Conservation (phyloP, 2,329 filamentous ascomycete genomes). For the Parastagonospora avenae region DNA sequence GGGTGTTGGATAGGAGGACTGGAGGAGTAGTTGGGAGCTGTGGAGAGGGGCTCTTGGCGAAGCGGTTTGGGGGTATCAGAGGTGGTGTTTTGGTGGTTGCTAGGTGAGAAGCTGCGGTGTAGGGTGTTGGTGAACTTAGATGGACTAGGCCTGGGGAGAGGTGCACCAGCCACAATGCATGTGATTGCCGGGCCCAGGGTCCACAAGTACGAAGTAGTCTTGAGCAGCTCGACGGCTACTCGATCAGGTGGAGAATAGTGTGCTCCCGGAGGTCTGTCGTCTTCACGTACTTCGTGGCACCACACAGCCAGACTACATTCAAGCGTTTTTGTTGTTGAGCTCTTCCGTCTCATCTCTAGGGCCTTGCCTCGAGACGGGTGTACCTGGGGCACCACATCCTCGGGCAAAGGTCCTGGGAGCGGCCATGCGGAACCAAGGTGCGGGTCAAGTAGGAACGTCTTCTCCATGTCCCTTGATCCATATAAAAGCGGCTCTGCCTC, state of each 20-base stretch:
- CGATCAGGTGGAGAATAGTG: no score
- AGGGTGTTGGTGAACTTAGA: conserved; percentile 11
- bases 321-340: background rate
- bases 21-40: conserved; percentile 10
- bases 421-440: conserved; percentile 26
- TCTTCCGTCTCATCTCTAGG: background rate
- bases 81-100: conserved; percentile 9
- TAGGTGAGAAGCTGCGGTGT: conserved; percentile 22
- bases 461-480: conserved; percentile 15
- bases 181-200: conserved; percentile 17
- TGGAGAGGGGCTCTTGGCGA: conserved; percentile 3
- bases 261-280: no score
- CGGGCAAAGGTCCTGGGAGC: conserved; percentile 24
- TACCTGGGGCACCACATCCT: conserved; percentile 18
- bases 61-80: conserved; percentile 6
- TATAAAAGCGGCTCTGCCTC: conserved; percentile 33
- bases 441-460: conserved; percentile 33
- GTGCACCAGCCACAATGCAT: conserved; percentile 22
- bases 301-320: background rate
- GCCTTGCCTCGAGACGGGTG: background rate
- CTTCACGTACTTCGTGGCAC: no score
- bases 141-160: conserved; percentile 29
- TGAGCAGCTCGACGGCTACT: no score
- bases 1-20: conserved; percentile 2
- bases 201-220: background rate